Evolutionary conservation across 768 basidiomycete species (phyloP), one percentile per base, ranked within the genome.

Genomic region (Leucocoprinus birnbaumii): DNA sequence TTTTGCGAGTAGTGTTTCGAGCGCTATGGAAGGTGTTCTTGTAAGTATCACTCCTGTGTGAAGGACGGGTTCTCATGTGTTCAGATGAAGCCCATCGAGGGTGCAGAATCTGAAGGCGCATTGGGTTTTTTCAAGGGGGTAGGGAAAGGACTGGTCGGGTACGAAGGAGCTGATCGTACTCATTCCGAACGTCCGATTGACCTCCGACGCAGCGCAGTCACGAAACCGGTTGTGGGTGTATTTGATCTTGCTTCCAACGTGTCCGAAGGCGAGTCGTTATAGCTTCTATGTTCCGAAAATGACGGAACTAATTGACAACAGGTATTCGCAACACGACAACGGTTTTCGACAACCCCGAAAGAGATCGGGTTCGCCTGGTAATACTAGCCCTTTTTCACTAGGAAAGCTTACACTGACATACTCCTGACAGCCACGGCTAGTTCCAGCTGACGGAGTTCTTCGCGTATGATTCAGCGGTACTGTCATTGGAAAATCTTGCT

Each of bases 251-350:
- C 95, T 2, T 89, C 95, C 13, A 98, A 95, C 63, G 85, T 98
- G 19, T 87, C 91, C 22, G 96, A 97, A 80, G 96, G 90, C 89
- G 58, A 42, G 61, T 43, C n/a, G n/a, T 31, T 21, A 38, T 31
- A 40, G n/a, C n/a, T 35, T 6, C 1, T 50, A 48, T 53, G 25
- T 31, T 47, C 13, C 10, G 27, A 44, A 25, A 16, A n/a, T 13
- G 1, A 4, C 18, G 18, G 42, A 9, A 48, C 26, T 42, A 13
- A 45, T 45, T 10, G 42, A 44, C 13, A 38, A 2, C 26, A 94
- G 92, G 96, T 24, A 96, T 99, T 59, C 86, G 97, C 43, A 99
- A 99, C 64, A 99, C 97, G 0, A 98, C 97, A 0, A 98, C 94
- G 2, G 96, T 98, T 2, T 99, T 98, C 58, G 97, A 98, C 67